Base-by-base conservation (phyloP, 2,329 filamentous ascomycete species). In the Drechslerella stenobrocha region DNA sequence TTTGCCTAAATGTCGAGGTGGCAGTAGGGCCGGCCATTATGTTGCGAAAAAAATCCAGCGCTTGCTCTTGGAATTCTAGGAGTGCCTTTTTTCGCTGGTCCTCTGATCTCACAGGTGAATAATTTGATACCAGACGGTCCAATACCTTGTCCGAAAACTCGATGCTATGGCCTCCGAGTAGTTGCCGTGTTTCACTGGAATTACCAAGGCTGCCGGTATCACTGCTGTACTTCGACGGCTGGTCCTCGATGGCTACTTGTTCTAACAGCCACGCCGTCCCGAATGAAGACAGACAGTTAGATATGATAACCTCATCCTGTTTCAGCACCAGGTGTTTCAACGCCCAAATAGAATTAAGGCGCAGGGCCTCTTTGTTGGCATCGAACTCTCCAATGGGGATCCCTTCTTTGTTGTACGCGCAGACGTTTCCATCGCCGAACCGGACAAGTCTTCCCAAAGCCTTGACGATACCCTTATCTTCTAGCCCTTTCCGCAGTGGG, bases 261-360 rank as follows among this genome's bases (percentile, higher is more conserved):
- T 87, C 85, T 69, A 92, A 82, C 9, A 97, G 81, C 89, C 90
- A 96, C 8, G 83, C 84, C 0, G 89, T 83, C 6, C 85, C 86
- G 2, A 97, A 80, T 73, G 88, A 85, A 50, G 91, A 85, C 9
- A 97, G 78, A 65, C 89, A 89, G 47, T 83, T 82, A 73, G 87
- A 87, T 77, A 93, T 95, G 71, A 88, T 79, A 9, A 87, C 82
- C 44, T 87, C 84, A 15, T 82, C 82, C 3, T 88, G 84, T 20
- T 84, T 85, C 70, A 88, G 82, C 1, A 95, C 87, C 50, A 96
- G 82, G 76, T 97, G 90, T 75, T 97, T 97, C 61, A 98, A 79
- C 3, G 90, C 90, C 92, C 93, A 98, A 1, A 98, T 78, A 20
- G 91, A 90, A 73, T 93, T 90, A 23, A 95, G 81, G 22, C 90